Conservation (phyloP, 2,329 filamentous ascomycete species). For the Penicillium vulpinum region DNA sequence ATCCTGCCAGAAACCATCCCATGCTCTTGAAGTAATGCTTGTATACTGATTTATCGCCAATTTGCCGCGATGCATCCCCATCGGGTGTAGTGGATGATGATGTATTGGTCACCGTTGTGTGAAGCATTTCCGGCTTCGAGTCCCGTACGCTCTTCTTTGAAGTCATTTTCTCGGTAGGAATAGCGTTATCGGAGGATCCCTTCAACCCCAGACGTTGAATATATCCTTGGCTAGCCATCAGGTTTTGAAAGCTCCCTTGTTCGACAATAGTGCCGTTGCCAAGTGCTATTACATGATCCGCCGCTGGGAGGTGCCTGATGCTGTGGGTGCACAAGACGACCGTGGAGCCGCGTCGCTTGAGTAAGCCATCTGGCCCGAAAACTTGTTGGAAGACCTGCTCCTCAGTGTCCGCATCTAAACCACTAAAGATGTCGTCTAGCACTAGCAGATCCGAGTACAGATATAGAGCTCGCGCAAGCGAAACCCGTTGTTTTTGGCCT, state of each 20-base stretch:
- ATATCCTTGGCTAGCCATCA: not conserved
- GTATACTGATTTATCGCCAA: not conserved
- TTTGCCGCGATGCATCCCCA: not conserved
- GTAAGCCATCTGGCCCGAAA: not conserved
- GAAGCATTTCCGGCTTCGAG: not conserved
- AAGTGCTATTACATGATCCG: not conserved
- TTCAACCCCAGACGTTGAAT: not conserved
- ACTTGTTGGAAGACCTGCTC: not conserved
- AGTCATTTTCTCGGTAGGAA: not conserved
- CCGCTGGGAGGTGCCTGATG: not conserved
- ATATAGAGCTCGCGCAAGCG: not conserved
- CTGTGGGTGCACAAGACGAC: not conserved
- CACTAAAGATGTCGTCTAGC: not conserved
- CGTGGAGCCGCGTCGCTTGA: not conserved
- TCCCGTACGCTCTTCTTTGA: not conserved
- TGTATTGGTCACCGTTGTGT: not conserved
- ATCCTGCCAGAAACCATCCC: not conserved
- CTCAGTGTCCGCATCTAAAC: not conserved
- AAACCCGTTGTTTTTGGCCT: not conserved
- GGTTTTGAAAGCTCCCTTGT: not conserved
- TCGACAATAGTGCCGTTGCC: not conserved
- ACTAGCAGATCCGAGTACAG: not conserved
- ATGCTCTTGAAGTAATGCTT: not conserved
- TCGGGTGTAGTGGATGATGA: not conserved
- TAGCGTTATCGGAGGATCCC: not conserved